phyloP scores from a whole-genome alignment of 192 early-diverging fungal genomes.

The Phycomyces nitens region DNA sequence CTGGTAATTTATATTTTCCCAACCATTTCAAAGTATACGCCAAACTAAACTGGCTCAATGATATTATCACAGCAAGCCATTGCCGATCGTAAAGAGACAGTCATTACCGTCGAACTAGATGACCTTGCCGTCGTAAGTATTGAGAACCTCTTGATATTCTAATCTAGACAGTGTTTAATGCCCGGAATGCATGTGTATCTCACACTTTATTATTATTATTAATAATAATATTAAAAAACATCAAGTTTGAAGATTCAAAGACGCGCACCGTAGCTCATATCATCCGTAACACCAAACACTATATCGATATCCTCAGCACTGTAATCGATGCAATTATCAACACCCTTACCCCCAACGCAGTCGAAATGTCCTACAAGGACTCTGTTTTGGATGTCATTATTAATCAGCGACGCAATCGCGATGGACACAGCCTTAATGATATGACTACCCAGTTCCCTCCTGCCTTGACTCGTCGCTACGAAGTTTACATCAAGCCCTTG shows the following conservation, averaged over 20 bases:
- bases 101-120: conserved; percentile 62
- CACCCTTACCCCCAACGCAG: conserved; percentile 46
- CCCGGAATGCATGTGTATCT: background rate
- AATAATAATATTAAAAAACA: background rate
- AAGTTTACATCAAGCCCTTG: conserved; percentile 78
- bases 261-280: conserved; percentile 62
- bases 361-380: conserved; percentile 59
- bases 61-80: conserved; percentile 50
- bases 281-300: conserved; percentile 80
- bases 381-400: conserved; percentile 89
- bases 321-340: conserved; percentile 68
- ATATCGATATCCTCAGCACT: conserved; percentile 72
- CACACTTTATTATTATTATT: background rate
- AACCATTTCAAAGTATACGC: too few species aligned
- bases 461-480: conserved; percentile 81
- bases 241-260: conserved; percentile 39
- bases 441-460: conserved; percentile 63
- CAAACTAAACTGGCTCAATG: background rate
- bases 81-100: conserved; percentile 57
- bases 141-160: background rate
- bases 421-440: conserved; percentile 42
- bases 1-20: conserved; percentile 26
- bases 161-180: too few species aligned
- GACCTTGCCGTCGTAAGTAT: conserved; percentile 54
- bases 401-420: conserved; percentile 75